phyloP scores from a whole-genome alignment of 2,329 filamentous ascomycete species.

The Colletotrichum ledebouriae region DNA sequence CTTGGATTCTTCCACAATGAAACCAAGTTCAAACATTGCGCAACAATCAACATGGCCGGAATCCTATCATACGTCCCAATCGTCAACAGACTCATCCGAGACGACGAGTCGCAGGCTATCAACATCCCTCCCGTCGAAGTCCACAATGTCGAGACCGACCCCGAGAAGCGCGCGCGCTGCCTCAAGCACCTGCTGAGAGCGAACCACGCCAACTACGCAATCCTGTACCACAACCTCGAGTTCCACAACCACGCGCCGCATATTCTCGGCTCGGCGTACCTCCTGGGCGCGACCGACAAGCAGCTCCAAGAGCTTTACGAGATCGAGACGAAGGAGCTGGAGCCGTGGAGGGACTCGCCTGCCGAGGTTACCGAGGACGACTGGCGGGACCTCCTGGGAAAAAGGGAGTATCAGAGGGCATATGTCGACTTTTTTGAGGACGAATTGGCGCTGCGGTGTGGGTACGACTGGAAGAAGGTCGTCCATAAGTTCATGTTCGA shows the following conservation, averaged over 20 bases:
- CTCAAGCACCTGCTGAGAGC: constrained; percentile 92
- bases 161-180: constrained; percentile 83
- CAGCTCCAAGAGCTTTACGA: constrained; percentile 89
- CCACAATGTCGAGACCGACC: constrained; percentile 83
- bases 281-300: constrained; percentile 80
- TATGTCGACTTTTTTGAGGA: constrained; percentile 98
- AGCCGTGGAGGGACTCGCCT: constrained; percentile 86
- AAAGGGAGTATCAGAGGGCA: constrained; percentile 85
- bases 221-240: constrained; percentile 80
- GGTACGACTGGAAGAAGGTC: constrained; percentile 88
- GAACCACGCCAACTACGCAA: constrained; percentile 91
- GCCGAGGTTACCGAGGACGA: constrained; percentile 86
- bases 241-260: constrained; percentile 90
- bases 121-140: constrained; percentile 77
- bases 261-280: constrained; percentile 85
- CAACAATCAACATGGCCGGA: constrained; percentile 46
- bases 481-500: constrained; percentile 82
- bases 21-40: not conserved
- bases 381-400: constrained; percentile 88
- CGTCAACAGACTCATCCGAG: constrained; percentile 54
- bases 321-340: constrained; percentile 76
- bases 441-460: constrained; percentile 77
- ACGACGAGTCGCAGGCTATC: constrained; percentile 55
- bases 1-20: not conserved
- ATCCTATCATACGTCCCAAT: constrained; percentile 60